phyloP scores from a whole-genome alignment of 192 early-diverging fungal species.

The Umbelopsis sp. region DNA sequence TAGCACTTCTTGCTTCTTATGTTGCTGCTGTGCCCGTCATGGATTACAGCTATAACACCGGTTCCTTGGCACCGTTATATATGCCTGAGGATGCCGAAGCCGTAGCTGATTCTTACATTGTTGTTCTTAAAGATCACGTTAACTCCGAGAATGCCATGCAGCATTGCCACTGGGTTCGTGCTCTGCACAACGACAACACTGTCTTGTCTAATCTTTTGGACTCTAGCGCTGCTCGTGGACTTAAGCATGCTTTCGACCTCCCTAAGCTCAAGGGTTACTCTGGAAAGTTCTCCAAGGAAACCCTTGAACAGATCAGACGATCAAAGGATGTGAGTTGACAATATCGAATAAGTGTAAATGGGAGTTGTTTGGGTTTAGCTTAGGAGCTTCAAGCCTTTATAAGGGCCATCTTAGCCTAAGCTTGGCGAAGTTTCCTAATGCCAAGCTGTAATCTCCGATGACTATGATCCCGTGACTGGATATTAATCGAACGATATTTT shows the following conservation, averaged over 20 bases:
- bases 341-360: not conserved
- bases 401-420: not conserved
- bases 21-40: conserved; percentile 9
- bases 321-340: conserved; percentile 52
- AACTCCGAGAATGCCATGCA: conserved; percentile 22
- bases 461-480: not conserved
- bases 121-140: conserved; percentile 68
- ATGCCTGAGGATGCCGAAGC: conserved; percentile 62
- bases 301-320: conserved; percentile 66
- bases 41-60: not conserved
- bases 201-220: conserved; percentile 8
- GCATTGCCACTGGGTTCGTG: conserved; percentile 39
- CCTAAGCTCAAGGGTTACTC: conserved; percentile 70
- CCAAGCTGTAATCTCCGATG: conserved; percentile 9
- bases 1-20: not conserved
- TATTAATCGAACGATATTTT: conserved; percentile 15
- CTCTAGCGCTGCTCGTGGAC: conserved; percentile 37
- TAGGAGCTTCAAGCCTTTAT: not conserved
- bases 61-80: conserved; percentile 61
- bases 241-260: conserved; percentile 70
- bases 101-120: conserved; percentile 76
- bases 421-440: conserved; percentile 7
- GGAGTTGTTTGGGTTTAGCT: not conserved
- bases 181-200: conserved; percentile 18
- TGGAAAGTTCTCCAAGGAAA: conserved; percentile 61